Evolutionary conservation across 306 rosid species (phyloP).

Genomic region (Cucurbita maxima): DNA sequence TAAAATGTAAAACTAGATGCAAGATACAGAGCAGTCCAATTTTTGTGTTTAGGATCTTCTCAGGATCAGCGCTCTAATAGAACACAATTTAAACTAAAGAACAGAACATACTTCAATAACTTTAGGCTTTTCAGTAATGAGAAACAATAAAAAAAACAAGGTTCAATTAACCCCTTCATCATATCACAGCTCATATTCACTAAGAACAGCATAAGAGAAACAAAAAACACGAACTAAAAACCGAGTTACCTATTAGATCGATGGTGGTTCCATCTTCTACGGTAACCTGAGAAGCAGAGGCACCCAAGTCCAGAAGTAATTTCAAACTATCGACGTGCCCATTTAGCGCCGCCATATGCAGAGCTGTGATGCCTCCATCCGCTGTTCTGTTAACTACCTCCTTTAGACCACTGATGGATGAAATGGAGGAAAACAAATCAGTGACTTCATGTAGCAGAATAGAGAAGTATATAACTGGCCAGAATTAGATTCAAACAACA

Average conservation of each 20-base stretch:
- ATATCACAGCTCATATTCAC: background rate
- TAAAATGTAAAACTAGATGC: background rate
- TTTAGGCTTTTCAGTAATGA: background rate
- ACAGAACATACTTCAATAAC: background rate
- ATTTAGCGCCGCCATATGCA: slow-evolving; percentile 95
- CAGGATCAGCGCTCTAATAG: background rate
- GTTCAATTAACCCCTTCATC: background rate
- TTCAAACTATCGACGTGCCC: slow-evolving; percentile 79
- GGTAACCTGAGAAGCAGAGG: slow-evolving; percentile 61
- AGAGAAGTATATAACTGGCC: background rate
- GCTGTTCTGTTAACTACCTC: slow-evolving; percentile 60
- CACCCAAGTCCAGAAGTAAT: slow-evolving; percentile 85
- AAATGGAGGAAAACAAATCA: slow-evolving; percentile 9
- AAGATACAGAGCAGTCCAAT: background rate
- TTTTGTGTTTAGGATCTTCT: background rate
- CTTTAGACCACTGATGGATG: slow-evolving; percentile 36
- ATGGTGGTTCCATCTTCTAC: slow-evolving; percentile 89
- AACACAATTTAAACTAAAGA: background rate
- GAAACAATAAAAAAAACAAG: background rate
- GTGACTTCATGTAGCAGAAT: slow-evolving; percentile 2
- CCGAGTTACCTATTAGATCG: slow-evolving; percentile 63
- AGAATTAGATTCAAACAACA: slow-evolving; percentile 11
- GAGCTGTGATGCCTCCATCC: slow-evolving; percentile 95
- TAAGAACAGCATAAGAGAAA: background rate
- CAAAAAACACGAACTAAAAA: background rate